Evolutionary conservation across 345 rosid genomes (phyloP).

Genomic region (Hibiscus syriacus): DNA sequence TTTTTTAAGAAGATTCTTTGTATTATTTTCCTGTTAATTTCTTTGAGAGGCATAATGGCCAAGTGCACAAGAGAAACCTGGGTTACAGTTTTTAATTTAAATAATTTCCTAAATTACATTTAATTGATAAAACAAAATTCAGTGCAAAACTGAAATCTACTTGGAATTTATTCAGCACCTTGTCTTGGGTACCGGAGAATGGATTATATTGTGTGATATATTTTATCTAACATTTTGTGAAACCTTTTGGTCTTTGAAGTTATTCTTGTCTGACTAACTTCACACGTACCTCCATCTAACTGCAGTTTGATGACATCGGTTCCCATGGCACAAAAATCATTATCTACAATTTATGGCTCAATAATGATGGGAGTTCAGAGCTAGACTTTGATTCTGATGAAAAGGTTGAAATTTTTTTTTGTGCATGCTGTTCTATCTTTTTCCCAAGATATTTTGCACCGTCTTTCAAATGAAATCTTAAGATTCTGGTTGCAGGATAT

Average conservation of each 20-base stretch:
- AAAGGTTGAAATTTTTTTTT: conserved; percentile 38
- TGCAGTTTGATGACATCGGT: conserved; percentile 78
- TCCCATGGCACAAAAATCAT: conserved; percentile 83
- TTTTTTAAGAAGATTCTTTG: background rate
- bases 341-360: conserved; percentile 80
- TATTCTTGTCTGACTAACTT: conserved; percentile 5
- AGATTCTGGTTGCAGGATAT: conserved; percentile 51
- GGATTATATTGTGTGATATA: background rate
- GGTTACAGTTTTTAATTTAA: background rate
- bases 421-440: background rate
- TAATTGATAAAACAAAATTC: no score
- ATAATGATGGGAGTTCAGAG: conserved; percentile 55
- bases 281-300: conserved; percentile 14
- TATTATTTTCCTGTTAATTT: background rate
- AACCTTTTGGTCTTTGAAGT: background rate
- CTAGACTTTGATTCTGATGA: conserved; percentile 65
- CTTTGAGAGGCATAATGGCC: background rate
- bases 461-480: conserved; percentile 11
- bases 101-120: background rate
- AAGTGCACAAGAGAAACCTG: background rate
- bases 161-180: no score
- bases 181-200: background rate
- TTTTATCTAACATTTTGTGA: no score
- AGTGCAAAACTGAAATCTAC: no score
- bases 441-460: conserved; percentile 1